Percentiles rank a stretch among this genome's conserved stretches.
phyloP scores from a whole-genome alignment of 2,329 filamentous ascomycete species.

The Ophiosphaerella narmari region DNA sequence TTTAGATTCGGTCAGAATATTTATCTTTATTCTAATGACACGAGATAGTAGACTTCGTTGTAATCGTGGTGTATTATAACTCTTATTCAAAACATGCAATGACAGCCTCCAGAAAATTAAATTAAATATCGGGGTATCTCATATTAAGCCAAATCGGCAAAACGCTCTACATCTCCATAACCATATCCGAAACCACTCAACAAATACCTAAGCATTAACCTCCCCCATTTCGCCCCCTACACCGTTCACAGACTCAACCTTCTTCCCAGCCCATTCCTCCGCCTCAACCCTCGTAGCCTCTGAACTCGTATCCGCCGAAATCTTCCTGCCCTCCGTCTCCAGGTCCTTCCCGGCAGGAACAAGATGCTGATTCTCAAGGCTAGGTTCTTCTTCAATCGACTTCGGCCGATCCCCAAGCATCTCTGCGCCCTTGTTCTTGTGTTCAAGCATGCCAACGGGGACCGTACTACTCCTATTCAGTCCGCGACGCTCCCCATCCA shows the following conservation, averaged over 20 bases:
- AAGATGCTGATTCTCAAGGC: constrained; percentile 8
- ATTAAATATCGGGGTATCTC: no score
- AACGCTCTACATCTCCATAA: no score
- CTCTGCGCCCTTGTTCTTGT: constrained; percentile 1
- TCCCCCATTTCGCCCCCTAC: not conserved
- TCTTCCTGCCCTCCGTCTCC: not conserved
- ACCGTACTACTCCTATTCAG: constrained; percentile 25
- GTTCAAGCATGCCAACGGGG: constrained; percentile 16
- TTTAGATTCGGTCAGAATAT: no score
- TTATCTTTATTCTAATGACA: no score
- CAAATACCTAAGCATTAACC: not conserved
- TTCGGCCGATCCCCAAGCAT: not conserved
- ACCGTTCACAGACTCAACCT: not conserved
- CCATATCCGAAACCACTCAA: no score
- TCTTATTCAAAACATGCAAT: no score
- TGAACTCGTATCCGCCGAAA: constrained; percentile 13
- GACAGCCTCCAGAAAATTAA: no score
- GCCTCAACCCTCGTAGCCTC: constrained; percentile 11
- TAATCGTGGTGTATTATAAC: no score
- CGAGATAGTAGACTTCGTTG: no score
- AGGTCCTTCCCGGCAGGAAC: not conserved
- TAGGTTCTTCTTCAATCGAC: constrained; percentile 6
- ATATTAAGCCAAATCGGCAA: no score
- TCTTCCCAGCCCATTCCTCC: not conserved
- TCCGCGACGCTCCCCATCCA: constrained; percentile 9